Evolutionary conservation across 805 yeast species (phyloP), one percentile per base, ranked within the genome.

Genomic region (Metschnikowia santaceciliae): DNA sequence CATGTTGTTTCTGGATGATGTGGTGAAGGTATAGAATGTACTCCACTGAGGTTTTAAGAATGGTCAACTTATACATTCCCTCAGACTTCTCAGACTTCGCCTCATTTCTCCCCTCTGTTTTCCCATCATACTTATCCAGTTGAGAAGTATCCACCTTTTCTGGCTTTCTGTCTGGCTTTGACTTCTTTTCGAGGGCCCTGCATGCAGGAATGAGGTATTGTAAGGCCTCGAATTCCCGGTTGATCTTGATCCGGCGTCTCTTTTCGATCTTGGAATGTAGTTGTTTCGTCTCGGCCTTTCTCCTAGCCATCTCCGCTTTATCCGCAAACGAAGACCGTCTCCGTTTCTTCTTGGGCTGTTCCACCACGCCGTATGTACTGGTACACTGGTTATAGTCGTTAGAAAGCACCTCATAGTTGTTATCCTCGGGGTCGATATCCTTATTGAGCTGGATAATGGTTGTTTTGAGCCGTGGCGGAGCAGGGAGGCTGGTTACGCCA

Each of bases 171-270:
- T 26, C 30, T 3, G 30, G 0, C 30, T 26, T 26, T 8, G 30
- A 8, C 11, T 26, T 26, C 30, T 26, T 49, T 13, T 68, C 69
- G 32, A 78, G 75, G 32, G 76, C 72, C 46, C 90, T 72, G 63
- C 95, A 88, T 11, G 92, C 90, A 1, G 96, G 96, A 15, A 88
- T 83, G 47, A 88, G 67, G 60, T 77, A 82, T 63, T 88, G 86
- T 56, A 88, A 75, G 1, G 91, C 89, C 63, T 87, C 94, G 62
- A 87, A 88, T 66, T 88, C 94, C 48, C 90, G 72, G 65, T 88
- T 88, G 75, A 88, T 86, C 62, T 86, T 86, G 47, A 84, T 79
- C 53, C 96, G 71, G 57, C 96, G 75, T 59, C 88, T 79, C 61
- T 88, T 85, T 65, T 88, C 96, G 52, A 88, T 88, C 38, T 86